These are phyloP conservation scores for Eustoma russellianum DNA, from an alignment of 257 asterid genomes.

Conservation along the genomic window DNA sequence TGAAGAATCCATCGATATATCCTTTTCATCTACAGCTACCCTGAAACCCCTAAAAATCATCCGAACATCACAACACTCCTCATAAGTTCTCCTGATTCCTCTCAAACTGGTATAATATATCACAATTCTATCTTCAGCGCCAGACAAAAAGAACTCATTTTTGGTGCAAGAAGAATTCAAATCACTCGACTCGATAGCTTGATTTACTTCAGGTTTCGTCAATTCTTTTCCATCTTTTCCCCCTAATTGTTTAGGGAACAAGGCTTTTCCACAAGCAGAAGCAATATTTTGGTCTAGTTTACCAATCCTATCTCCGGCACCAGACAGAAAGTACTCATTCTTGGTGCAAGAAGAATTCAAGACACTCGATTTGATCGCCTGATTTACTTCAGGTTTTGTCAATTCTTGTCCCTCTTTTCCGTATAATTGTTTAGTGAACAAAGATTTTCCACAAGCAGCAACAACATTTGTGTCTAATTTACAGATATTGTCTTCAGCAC, in stretches of 20 bases:
- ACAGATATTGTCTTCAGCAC: constrained; percentile 34
- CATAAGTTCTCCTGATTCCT: constrained; percentile 74
- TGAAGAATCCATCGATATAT: constrained; percentile 73
- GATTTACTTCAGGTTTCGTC: constrained; percentile 5
- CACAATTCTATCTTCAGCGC: constrained; percentile 45
- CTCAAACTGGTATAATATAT: constrained; percentile 72
- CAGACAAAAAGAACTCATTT: constrained; percentile 19
- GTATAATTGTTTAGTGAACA: too few relatives aligned
- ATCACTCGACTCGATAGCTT: constrained; percentile 8
- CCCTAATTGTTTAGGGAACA: constrained; percentile 31
- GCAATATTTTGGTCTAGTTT: constrained; percentile 32
- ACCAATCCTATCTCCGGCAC: constrained; percentile 6
- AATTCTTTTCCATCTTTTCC: constrained; percentile 20
- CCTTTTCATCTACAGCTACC: constrained; percentile 71
- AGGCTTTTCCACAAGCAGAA: constrained; percentile 24
- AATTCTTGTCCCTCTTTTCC: too few relatives aligned
- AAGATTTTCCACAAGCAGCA: too few relatives aligned
- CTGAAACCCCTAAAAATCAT: constrained; percentile 56
- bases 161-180: constrained; percentile 5
- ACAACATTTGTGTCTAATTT: too few relatives aligned
- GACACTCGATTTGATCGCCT: too few relatives aligned
- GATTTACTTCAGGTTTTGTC: too few relatives aligned
- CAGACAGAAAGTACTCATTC: too few relatives aligned
- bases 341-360: too few relatives aligned
- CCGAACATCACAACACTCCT: constrained; percentile 62